A percentile compares a stretch with the other conserved stretches of the same genome.
Conservation (phyloP, 768 basidiomycete species). For the Tylopilus balloui region DNA sequence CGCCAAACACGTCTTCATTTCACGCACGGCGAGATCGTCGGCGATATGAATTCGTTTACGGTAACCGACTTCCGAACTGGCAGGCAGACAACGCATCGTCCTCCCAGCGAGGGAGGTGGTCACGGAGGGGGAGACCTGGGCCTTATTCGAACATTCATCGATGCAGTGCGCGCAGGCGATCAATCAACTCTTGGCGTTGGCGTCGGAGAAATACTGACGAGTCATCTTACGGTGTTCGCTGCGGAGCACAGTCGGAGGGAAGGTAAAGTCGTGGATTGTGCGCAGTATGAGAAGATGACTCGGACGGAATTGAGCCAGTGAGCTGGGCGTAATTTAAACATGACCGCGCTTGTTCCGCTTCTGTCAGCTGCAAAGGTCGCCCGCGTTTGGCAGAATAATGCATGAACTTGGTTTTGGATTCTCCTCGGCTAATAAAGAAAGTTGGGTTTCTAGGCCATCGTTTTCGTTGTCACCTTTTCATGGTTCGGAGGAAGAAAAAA, state of each 20-base stretch:
- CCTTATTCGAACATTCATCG: conserved; percentile 68
- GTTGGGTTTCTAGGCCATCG: too few relatives aligned
- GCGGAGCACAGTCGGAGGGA: conserved; percentile 73
- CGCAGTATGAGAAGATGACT: conserved; percentile 55
- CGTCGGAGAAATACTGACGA: conserved; percentile 64
- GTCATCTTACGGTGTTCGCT: conserved; percentile 84
- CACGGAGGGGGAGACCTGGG: conserved; percentile 85
- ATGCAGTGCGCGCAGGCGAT: conserved; percentile 62
- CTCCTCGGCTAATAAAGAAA: too few relatives aligned
- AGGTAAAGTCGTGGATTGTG: conserved; percentile 66
- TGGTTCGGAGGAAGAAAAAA: conserved; percentile 2
- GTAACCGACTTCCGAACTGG: conserved; percentile 71
- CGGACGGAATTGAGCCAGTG: conserved; percentile 31
- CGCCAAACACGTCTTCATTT: conserved; percentile 86
- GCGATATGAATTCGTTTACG: conserved; percentile 73
- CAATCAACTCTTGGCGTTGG: conserved; percentile 66
- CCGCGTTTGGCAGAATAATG: neutral
- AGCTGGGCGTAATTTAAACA: neutral
- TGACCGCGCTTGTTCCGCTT: neutral
- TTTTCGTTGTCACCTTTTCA: neutral
- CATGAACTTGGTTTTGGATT: too few relatives aligned
- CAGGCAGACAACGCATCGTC: conserved; percentile 40
- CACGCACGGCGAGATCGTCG: conserved; percentile 83
- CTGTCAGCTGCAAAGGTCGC: neutral
- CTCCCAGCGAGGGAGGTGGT: conserved; percentile 57